These are phyloP conservation scores for Leccinum obscurum DNA, from an alignment of 768 basidiomycete species.

Conservation along the genomic window DNA sequence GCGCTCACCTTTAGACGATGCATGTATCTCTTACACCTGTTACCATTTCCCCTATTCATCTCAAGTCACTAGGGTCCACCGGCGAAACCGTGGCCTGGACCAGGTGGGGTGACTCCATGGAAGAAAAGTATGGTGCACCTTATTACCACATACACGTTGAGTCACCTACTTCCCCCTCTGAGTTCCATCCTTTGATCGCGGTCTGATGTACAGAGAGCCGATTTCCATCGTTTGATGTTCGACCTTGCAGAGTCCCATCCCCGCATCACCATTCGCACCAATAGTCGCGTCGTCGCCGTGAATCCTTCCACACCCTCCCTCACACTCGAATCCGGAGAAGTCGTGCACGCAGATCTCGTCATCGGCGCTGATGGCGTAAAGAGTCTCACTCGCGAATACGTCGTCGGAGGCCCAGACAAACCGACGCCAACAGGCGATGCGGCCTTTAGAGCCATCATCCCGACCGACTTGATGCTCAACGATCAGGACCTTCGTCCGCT, in stretches of 20 bases:
- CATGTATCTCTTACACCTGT: slow-evolving; percentile 38
- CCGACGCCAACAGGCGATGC: slow-evolving; percentile 61
- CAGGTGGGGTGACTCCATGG: slow-evolving; percentile 36
- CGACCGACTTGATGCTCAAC: slow-evolving; percentile 42
- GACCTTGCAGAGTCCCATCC: slow-evolving; percentile 38
- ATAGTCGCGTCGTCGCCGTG: slow-evolving; percentile 37
- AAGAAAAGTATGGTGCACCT: slow-evolving; percentile 33
- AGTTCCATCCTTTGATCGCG: not conserved
- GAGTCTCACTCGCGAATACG: slow-evolving; percentile 47
- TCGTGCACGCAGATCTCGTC: slow-evolving; percentile 44
- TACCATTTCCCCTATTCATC: not conserved
- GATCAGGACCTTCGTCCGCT: slow-evolving; percentile 54
- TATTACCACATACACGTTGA: slow-evolving; percentile 38
- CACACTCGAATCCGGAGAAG: slow-evolving; percentile 43
- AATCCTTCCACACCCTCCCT: slow-evolving; percentile 36
- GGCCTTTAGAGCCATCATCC: slow-evolving; percentile 57
- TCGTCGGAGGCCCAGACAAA: slow-evolving; percentile 47
- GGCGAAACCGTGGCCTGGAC: slow-evolving; percentile 40
- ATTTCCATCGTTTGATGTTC: slow-evolving; percentile 43
- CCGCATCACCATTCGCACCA: slow-evolving; percentile 34
- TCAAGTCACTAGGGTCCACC: slow-evolving; percentile 22
- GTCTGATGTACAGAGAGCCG: slow-evolving; percentile 38
- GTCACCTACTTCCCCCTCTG: not conserved
- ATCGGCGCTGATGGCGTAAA: slow-evolving; percentile 56
- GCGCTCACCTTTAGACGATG: slow-evolving; percentile 45